These are phyloP conservation scores for Globisporangium alternatum DNA, from an alignment of 352 stramenopile species.

Conservation along the genomic window DNA sequence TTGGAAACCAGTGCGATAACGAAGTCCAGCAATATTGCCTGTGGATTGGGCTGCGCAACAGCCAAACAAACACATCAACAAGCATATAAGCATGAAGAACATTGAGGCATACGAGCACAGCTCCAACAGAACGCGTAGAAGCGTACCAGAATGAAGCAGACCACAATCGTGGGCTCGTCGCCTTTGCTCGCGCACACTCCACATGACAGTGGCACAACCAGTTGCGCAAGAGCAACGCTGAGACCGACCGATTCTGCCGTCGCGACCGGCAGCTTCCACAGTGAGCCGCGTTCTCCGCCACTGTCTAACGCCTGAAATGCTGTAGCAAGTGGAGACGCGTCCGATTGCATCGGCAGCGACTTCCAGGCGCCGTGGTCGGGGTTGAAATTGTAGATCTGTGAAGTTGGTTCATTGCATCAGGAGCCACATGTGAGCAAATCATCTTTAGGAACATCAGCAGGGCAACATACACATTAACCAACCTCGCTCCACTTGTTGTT, in stretches of 20 bases:
- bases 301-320: constrained; percentile 23
- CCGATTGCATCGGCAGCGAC: constrained; percentile 22
- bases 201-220: constrained; percentile 56
- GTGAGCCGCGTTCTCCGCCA: constrained; percentile 19
- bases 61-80: not conserved
- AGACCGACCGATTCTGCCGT: constrained; percentile 48
- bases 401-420: not conserved
- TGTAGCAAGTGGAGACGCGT: constrained; percentile 35
- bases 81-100: not conserved
- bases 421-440: not conserved
- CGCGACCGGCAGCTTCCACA: constrained; percentile 52
- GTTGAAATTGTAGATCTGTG: constrained; percentile 71
- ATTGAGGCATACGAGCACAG: not conserved
- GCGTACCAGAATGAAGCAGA: constrained; percentile 44
- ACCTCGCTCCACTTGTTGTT: constrained; percentile 86
- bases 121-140: not conserved
- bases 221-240: constrained; percentile 27
- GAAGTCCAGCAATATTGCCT: constrained; percentile 45
- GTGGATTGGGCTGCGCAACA: constrained; percentile 29
- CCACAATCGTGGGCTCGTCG: constrained; percentile 22
- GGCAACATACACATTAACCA: not conserved
- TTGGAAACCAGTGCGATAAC: constrained; percentile 26
- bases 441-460: not conserved
- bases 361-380: constrained; percentile 55
- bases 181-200: constrained; percentile 31